phyloP scores from a whole-genome alignment of 192 early-diverging fungal genomes.

The Gryganskiella cystojenkinii region DNA sequence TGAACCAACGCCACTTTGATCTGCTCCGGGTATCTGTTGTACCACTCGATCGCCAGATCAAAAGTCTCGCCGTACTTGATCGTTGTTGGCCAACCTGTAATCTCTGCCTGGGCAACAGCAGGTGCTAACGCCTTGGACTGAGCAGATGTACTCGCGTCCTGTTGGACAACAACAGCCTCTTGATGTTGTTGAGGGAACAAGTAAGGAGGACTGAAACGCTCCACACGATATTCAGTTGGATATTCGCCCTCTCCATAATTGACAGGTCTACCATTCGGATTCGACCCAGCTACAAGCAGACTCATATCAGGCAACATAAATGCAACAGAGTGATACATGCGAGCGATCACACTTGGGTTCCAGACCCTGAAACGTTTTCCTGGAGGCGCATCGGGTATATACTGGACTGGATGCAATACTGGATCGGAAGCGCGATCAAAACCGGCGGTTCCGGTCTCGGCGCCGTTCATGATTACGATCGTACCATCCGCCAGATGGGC shows the following conservation, averaged over 20 bases:
- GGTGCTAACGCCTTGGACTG: neutral
- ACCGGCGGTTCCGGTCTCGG: conserved; percentile 45
- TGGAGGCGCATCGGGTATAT: conserved; percentile 27
- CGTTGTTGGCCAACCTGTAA: conserved; percentile 22
- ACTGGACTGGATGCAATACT: conserved; percentile 45
- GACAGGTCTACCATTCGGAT: conserved; percentile 43
- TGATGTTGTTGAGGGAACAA: conserved; percentile 37
- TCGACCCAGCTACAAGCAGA: conserved; percentile 53
- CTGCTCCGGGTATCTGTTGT: conserved; percentile 28
- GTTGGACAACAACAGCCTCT: neutral
- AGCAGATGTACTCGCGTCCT: neutral
- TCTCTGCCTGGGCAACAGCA: conserved; percentile 28
- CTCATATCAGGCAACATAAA: conserved; percentile 46
- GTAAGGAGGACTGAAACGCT: conserved; percentile 66
- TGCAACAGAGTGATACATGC: conserved; percentile 58
- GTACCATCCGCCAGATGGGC: conserved; percentile 42
- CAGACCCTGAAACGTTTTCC: conserved; percentile 32
- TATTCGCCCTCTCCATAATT: conserved; percentile 41
- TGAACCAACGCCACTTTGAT: conserved; percentile 57
- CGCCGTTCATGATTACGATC: conserved; percentile 48
- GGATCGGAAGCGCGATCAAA: conserved; percentile 49
- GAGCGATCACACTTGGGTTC: conserved; percentile 52
- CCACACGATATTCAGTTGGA: conserved; percentile 62
- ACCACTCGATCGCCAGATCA: conserved; percentile 23
- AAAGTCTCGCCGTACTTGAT: conserved; percentile 38